Base-by-base conservation (phyloP, 2,329 filamentous ascomycete genomes). In the Alternaria ethzedia region DNA sequence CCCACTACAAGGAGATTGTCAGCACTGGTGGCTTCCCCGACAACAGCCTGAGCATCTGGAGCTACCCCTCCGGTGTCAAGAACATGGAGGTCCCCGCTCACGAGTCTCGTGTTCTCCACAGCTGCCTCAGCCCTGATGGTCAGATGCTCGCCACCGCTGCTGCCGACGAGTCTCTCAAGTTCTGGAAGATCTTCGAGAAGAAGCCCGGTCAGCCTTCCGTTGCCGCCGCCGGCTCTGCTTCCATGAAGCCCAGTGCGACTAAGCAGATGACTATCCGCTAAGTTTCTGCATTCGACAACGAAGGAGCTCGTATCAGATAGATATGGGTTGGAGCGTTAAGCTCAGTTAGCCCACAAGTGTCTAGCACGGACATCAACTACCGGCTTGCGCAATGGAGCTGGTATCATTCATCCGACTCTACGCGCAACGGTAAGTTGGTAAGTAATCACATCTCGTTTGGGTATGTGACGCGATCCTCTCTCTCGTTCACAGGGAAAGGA, bases 161-260 rank as follows among this genome's bases (percentile, higher is more conserved):
- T 73, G 94, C 95, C 41, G 96, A 99, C 76, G 96, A 99, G 86
- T 95, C 91, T 78, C 87, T 99, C 81, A 99, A 99, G 85, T 99
- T 99, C 87, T 99, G 96, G 96, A 99, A 99, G 89, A 87, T 99
- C 74, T 99, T 99, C 78, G 96, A 99, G 87, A 97, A 97, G 88
- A 98, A 97, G 88, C 86, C 94, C 17, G 94, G 93, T 63, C 84
- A 87, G 64, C 87, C 90, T 55, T 87, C 89, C 52, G 79, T 86
- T 30, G 85, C 89, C 58, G 86, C 88, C 71, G 87, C 90, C 62
- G 89, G 89, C 67, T 85, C 91, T 63, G 90, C 90, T 54, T 88
- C 87, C 81, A 95, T 95, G 84, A 93, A 85, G 78, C 80, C 91
- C 59, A 89, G 92, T 76, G 91, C 95, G 86, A 89, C 89, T 79